Conservation (phyloP, 306 rosid species). For the Canavalia gladiata region DNA sequence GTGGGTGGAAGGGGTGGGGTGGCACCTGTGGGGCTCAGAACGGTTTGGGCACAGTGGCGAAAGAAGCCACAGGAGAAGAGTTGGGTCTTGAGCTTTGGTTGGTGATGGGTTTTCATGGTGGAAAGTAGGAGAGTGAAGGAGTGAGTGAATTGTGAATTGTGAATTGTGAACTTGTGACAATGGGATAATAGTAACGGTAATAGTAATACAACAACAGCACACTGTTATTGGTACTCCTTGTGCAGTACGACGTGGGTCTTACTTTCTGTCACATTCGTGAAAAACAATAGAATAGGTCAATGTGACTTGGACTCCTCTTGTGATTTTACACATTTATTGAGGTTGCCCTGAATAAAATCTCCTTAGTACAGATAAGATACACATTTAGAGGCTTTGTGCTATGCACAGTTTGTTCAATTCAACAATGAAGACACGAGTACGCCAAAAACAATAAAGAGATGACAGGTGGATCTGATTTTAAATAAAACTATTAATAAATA, state of each 20-base stretch:
- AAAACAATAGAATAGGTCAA: slow-evolving; percentile 40
- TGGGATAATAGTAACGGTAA: not conserved
- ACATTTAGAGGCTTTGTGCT: not conserved
- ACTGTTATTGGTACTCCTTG: not conserved
- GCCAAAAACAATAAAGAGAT: not conserved
- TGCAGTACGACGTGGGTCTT: slow-evolving; percentile 36
- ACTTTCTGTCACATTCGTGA: slow-evolving; percentile 45
- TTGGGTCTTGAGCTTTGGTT: slow-evolving; percentile 89
- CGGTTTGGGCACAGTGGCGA: slow-evolving; percentile 88
- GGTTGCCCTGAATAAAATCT: not conserved
- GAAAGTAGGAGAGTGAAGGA: not conserved
- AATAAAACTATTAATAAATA: too few species aligned
- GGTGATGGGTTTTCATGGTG: slow-evolving; percentile 74
- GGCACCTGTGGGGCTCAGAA: slow-evolving; percentile 72
- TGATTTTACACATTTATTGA: not conserved
- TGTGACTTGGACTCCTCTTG: not conserved
- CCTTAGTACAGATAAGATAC: too few species aligned
- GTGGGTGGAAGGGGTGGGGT: slow-evolving; percentile 64
- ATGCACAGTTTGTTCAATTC: not conserved
- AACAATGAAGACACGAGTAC: not conserved
- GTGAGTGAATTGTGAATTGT: not conserved
- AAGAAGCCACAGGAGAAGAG: slow-evolving; percentile 93
- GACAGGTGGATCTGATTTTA: not conserved
- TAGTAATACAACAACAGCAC: too few species aligned
- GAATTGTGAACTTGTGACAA: not conserved